phyloP scores from a whole-genome alignment of 176 grass and related monocot genomes.

The Phyllostachys edulis region DNA sequence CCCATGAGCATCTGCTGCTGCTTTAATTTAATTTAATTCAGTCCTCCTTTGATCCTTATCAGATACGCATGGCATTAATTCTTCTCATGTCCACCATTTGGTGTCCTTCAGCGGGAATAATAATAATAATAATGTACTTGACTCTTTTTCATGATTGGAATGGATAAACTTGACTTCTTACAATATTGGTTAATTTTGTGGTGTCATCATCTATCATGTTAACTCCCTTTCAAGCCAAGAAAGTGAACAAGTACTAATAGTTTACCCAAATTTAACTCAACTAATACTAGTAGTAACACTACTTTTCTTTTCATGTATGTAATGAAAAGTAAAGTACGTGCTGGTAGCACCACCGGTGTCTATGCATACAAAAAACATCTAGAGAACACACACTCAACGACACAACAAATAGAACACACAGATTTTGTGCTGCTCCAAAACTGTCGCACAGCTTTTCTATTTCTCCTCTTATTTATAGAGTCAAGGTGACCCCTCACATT shows the following conservation, averaged over 20 bases:
- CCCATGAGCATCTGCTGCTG: constrained; percentile 32
- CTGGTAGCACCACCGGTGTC: no score
- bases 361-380: no score
- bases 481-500: no score
- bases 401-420: no score
- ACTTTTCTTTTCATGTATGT: background rate
- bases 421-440: no score
- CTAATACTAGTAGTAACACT: background rate
- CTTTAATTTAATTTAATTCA: constrained; percentile 17
- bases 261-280: background rate
- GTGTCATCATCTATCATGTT: constrained; percentile 21
- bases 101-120: background rate
- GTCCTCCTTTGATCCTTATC: constrained; percentile 45
- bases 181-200: background rate
- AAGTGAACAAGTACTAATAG: background rate
- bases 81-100: constrained; percentile 35
- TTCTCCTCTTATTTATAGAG: no score
- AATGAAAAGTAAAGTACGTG: background rate
- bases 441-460: no score
- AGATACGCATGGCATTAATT: constrained; percentile 37
- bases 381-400: no score
- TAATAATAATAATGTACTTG: background rate
- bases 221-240: constrained; percentile 45
- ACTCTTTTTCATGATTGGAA: constrained; percentile 7
- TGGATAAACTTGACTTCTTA: background rate